These are phyloP conservation scores for Leucosporidium creatinivorum DNA, from an alignment of 768 basidiomycete genomes.

Conservation along the genomic window DNA sequence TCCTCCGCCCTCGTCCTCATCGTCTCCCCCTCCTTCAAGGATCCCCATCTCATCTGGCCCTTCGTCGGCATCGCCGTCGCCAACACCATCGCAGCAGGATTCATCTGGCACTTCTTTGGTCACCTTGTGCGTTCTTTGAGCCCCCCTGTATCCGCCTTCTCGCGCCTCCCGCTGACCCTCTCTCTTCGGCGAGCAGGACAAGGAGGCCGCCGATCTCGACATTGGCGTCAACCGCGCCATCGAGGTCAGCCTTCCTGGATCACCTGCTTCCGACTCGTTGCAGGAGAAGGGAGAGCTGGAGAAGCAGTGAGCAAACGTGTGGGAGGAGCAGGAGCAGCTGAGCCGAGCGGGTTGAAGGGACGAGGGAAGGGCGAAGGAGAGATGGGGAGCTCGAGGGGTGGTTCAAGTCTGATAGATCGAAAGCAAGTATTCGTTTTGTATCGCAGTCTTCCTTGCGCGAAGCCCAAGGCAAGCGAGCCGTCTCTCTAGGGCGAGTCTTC, in stretches of 20 bases:
- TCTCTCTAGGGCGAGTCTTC: too few species aligned
- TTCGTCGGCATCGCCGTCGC: not conserved
- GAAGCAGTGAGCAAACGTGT: too few species aligned
- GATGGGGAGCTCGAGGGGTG: too few species aligned
- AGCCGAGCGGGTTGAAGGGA: too few species aligned
- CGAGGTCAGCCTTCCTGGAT: not conserved
- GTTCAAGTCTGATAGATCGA: too few species aligned
- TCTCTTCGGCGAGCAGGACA: not conserved
- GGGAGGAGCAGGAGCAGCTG: too few species aligned
- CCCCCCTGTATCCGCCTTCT: too few species aligned
- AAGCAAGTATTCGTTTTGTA: too few species aligned
- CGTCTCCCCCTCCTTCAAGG: slow-evolving; percentile 52
- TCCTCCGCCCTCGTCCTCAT: slow-evolving; percentile 45
- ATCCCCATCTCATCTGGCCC: slow-evolving; percentile 64
- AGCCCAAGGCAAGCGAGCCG: too few species aligned
- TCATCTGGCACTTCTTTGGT: slow-evolving; percentile 1
- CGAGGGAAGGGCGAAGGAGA: too few species aligned
- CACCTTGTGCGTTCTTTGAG: not conserved
- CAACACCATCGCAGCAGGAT: not conserved
- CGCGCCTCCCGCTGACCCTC: too few species aligned
- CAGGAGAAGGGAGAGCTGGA: not conserved
- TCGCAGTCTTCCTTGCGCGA: too few species aligned
- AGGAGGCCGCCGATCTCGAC: not conserved
- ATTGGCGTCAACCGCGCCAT: not conserved
- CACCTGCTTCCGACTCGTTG: not conserved